A percentile compares a stretch with the other conserved stretches of the same genome.
phyloP scores from a whole-genome alignment of 139 green algal species.

The Ettlia oleoabundans region DNA sequence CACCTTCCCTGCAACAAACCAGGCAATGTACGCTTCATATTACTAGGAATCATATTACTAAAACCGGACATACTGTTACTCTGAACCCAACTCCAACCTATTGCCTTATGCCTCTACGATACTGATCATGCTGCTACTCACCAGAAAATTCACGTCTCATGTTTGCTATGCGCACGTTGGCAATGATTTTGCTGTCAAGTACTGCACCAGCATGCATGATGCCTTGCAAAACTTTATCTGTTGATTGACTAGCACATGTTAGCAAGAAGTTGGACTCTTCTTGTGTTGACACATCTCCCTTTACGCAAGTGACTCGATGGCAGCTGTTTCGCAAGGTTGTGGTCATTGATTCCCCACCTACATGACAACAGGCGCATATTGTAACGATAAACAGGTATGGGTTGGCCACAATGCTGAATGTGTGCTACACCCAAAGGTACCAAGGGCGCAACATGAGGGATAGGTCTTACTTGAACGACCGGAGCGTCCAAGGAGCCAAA shows the following conservation, averaged over 20 bases:
- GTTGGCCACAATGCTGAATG: no score
- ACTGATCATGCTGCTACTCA: background rate
- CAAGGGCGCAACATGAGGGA: background rate
- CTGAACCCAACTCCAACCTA: no score
- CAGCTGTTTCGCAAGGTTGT: background rate
- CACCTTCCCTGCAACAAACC: conserved; percentile 48
- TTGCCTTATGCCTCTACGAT: no score
- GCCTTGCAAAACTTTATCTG: background rate
- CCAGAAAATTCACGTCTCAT: conserved; percentile 42
- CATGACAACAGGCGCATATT: no score
- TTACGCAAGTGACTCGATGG: conserved; percentile 3
- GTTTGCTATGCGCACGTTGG: conserved; percentile 28
- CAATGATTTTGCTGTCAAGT: conserved; percentile 49
- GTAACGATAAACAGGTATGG: no score
- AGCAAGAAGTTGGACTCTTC: conserved; percentile 25
- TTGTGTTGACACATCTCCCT: conserved; percentile 24
- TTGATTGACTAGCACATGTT: background rate
- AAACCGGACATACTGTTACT: no score
- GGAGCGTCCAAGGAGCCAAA: conserved; percentile 50
- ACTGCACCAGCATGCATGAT: conserved; percentile 49
- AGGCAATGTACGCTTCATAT: no score
- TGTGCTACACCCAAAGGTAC: no score
- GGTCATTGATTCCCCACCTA: conserved; percentile 2
- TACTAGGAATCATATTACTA: no score
- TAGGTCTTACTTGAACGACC: conserved; percentile 26